Percentiles rank a stretch among this genome's conserved stretches.
phyloP scores from a whole-genome alignment of 768 basidiomycete genomes.

The Epithele typhae region DNA sequence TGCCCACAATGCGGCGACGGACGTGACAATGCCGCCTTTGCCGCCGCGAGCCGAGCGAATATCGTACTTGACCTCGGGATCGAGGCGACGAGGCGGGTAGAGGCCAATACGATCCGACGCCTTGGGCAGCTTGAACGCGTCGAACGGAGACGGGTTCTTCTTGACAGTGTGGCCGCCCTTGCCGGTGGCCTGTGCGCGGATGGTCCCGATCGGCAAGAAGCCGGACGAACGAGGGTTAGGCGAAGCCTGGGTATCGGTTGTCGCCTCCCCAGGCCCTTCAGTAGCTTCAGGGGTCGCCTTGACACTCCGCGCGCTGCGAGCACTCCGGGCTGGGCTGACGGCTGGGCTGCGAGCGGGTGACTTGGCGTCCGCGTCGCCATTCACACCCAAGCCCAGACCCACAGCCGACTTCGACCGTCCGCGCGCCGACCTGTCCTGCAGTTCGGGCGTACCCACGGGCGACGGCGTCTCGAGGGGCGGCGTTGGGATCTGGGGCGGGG shows the following conservation, averaged over 20 bases:
- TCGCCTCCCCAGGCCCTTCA: background rate
- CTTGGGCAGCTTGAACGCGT: conserved; percentile 6
- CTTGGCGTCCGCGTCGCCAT: background rate
- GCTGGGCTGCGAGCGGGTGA: conserved; percentile 3
- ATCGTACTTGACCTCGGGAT: conserved; percentile 64
- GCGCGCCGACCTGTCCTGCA: no score
- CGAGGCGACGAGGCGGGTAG: conserved; percentile 25
- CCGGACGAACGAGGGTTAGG: conserved; percentile 77
- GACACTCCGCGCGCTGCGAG: background rate
- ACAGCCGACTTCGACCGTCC: background rate
- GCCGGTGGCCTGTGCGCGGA: conserved; percentile 28
- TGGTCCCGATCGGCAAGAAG: conserved; percentile 61
- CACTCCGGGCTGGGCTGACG: background rate
- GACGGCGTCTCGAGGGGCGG: conserved; percentile 15
- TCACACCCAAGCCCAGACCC: background rate
- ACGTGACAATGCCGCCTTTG: conserved; percentile 66
- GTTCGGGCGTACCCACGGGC: background rate
- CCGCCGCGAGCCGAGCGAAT: conserved; percentile 76
- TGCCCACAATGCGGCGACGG: conserved; percentile 71
- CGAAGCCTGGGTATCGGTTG: conserved; percentile 21
- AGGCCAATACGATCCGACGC: conserved; percentile 12
- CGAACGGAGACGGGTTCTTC: conserved; percentile 2
- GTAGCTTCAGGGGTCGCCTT: background rate
- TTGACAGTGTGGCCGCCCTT: background rate
- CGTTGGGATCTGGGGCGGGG: conserved; percentile 40